Evolutionary conservation across 495 filamentous ascomycete genomes (phyloP).

Genomic region (Trichoderma erinaceum): DNA sequence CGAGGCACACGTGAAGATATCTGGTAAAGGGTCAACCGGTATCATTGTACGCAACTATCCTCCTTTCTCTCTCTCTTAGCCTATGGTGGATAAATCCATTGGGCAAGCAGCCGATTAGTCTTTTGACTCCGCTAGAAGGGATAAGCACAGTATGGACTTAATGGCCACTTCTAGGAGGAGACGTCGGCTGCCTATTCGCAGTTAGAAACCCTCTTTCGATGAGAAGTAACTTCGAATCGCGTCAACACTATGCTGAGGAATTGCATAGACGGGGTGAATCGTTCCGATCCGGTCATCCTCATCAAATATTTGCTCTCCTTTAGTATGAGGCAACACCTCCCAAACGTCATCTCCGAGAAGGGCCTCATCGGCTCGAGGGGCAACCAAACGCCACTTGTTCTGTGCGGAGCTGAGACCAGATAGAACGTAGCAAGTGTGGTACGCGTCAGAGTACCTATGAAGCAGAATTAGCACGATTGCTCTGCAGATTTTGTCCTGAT

Average conservation of each 20-base stretch:
- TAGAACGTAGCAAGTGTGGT: constrained; percentile 88
- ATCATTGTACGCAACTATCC: not conserved
- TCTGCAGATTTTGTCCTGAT: not conserved
- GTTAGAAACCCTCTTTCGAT: constrained; percentile 47
- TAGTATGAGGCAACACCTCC: constrained; percentile 47
- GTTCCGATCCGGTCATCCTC: constrained; percentile 47
- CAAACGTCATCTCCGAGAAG: constrained; percentile 40
- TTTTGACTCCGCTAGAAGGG: not conserved
- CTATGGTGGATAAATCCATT: not conserved
- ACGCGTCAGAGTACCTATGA: constrained; percentile 68
- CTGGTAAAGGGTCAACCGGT: not conserved
- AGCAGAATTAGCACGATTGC: not conserved
- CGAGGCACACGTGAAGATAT: not conserved
- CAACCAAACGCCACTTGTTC: constrained; percentile 60
- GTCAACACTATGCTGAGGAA: constrained; percentile 65
- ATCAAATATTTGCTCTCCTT: constrained; percentile 43
- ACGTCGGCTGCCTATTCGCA: not conserved
- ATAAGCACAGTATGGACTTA: not conserved
- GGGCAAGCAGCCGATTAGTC: not conserved
- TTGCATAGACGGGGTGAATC: constrained; percentile 79
- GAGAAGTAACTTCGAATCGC: constrained; percentile 58
- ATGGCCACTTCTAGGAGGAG: not conserved
- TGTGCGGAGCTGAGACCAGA: constrained; percentile 79
- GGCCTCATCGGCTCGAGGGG: constrained; percentile 29
- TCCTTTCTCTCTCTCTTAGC: not conserved